Percentiles rank a stretch among this genome's conserved stretches.
These are phyloP conservation scores for Escallonia herrerae DNA, from an alignment of 129 eudicot genomes.

Conservation along the genomic window DNA sequence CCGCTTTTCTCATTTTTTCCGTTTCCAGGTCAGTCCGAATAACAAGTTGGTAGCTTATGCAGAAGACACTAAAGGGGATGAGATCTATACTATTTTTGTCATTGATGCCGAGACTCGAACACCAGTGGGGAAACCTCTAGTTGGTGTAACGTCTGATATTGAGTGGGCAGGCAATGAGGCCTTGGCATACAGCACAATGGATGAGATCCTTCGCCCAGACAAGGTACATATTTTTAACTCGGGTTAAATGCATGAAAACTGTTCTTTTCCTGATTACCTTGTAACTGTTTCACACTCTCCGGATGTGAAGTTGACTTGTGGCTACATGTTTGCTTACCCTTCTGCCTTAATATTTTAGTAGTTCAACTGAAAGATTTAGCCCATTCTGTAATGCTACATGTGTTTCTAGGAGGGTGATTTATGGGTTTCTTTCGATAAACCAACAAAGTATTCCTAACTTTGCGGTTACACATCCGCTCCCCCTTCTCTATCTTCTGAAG, in stretches of 20 bases:
- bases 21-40: slow-evolving; percentile 68
- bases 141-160: slow-evolving; percentile 53
- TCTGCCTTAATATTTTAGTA: no score
- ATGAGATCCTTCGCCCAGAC: slow-evolving; percentile 82
- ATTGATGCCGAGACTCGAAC: slow-evolving; percentile 64
- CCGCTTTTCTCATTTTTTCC: neutral
- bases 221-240: slow-evolving; percentile 42
- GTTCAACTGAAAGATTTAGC: no score
- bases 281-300: neutral
- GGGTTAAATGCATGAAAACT: neutral
- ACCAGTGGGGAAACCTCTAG: slow-evolving; percentile 75
- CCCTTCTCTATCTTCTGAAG: no score
- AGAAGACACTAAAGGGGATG: slow-evolving; percentile 97
- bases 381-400: no score
- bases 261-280: neutral
- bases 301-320: no score
- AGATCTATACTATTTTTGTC: slow-evolving; percentile 65
- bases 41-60: slow-evolving; percentile 84
- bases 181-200: slow-evolving; percentile 79
- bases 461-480: no score
- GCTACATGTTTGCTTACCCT: no score
- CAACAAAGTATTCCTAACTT: no score
- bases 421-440: no score
- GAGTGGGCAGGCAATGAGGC: slow-evolving; percentile 95
- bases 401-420: no score